Conservation (phyloP, 78 protist genomes). For the Dictyostelium firmibasis region DNA sequence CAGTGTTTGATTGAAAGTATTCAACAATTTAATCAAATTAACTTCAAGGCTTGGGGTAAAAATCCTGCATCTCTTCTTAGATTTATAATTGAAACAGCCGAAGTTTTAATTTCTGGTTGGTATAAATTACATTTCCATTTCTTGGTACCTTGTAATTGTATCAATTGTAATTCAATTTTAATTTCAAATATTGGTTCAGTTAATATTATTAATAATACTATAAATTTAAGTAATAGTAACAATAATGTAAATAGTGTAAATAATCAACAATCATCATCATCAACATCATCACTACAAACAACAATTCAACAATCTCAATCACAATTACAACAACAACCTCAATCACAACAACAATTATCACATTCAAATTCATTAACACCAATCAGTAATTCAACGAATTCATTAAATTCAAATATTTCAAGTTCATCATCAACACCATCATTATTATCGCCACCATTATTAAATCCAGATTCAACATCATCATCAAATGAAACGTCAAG, state of each 20-base stretch:
- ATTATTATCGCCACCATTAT: neutral
- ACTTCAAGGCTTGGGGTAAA: constrained; percentile 60
- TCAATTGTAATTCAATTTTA: constrained; percentile 13
- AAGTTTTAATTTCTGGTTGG: constrained; percentile 59
- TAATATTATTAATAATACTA: neutral
- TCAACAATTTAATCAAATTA: neutral
- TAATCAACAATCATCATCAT: neutral
- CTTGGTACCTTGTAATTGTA: constrained; percentile 62
- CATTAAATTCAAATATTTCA: neutral
- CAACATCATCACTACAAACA: neutral
- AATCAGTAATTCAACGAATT: neutral
- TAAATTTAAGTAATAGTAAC: neutral
- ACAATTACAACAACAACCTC: neutral
- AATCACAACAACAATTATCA: neutral
- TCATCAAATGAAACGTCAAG: neutral
- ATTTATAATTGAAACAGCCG: constrained; percentile 70
- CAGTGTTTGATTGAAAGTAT: constrained; percentile 22
- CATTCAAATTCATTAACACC: neutral
- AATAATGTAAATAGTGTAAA: neutral
- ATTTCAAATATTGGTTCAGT: neutral
- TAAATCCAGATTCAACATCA: neutral
- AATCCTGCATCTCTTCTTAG: constrained; percentile 14
- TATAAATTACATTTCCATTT: constrained; percentile 59
- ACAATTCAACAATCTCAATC: neutral
- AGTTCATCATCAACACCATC: constrained; percentile 18